Base-by-base conservation (phyloP, 441 rosid genomes). In the Adansonia rubrostipa region DNA sequence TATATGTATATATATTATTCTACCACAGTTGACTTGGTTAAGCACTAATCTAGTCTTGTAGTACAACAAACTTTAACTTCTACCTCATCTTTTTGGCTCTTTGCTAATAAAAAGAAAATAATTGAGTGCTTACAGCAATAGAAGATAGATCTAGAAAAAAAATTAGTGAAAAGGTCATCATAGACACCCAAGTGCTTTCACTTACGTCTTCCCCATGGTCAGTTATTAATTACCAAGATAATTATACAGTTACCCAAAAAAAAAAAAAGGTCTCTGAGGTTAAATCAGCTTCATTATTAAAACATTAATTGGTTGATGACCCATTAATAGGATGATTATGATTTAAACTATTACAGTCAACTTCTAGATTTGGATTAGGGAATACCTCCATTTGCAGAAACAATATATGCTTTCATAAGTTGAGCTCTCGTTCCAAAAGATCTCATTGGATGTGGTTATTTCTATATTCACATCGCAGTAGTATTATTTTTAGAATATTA, bases 301-400 rank as follows among this genome's bases (percentile, higher is more conserved):
- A 14, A 15, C 24, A 20, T 68, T 64, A 45, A 8, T 45, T 45
- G 50, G 51, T 50, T 53, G 28, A 65, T 2, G 58, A n/a, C 45
- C 53, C 33, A 69, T 57, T 9, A 40, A 13, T 61, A 11, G 82
- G 77, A 74, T 57, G 75, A 76, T 74, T 44, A 80, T 83, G 71
- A 71, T 78, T 56, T 17, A 71, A 75, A 77, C 36, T 36, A 74
- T 42, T n/a, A 20, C 33, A 67, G 82, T 83, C 86, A 80, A 83
- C 83, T 78, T 78, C 22, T 15, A 54, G 19, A 65, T 13, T 36
- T 40, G 1, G 44, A 40, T 40, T 40, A 40, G 44, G 44, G 44
- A 40, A 36, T 28, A 28, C 13, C 20, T 9, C 73, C 73, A 65
- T 51, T 6, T 28, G 6, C 28, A 71, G 75, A 53, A 65, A 47